phyloP scores from a whole-genome alignment of 768 basidiomycete genomes.

The Macrocybe gigantea region DNA sequence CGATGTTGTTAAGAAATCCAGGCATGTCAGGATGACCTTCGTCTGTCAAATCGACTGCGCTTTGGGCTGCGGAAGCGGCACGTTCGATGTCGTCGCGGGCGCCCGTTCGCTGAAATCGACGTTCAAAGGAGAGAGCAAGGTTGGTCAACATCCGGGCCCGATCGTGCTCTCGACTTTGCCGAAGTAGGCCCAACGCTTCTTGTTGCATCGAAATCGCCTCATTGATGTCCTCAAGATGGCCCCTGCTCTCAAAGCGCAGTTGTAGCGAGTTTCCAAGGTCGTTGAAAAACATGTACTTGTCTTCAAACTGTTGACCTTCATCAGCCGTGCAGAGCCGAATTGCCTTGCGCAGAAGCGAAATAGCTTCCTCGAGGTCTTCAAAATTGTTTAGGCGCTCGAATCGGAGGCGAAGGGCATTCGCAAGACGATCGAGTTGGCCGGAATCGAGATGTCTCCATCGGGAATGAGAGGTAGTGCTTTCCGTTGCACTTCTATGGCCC shows the following conservation, averaged over 20 bases:
- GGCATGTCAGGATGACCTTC: not conserved
- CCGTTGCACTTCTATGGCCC: constrained; percentile 3
- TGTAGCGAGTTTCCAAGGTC: constrained; percentile 8
- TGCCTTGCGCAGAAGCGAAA: constrained; percentile 4
- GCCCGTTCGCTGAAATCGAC: not conserved
- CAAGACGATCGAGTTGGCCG: constrained; percentile 12
- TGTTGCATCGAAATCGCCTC: constrained; percentile 5
- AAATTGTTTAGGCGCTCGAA: not conserved
- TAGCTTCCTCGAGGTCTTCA: constrained; percentile 14
- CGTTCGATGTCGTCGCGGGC: not conserved
- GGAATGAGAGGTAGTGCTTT: constrained; percentile 8
- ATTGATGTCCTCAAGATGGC: constrained; percentile 4
- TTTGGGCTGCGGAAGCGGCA: not conserved
- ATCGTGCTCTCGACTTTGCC: too few species aligned
- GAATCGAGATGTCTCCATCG: constrained; percentile 8
- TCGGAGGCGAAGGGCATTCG: constrained; percentile 2
- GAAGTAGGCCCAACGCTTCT: constrained; percentile 7
- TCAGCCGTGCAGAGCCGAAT: too few species aligned
- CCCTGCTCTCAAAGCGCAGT: constrained; percentile 10
- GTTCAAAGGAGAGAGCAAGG: constrained; percentile 5
- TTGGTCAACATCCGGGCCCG: not conserved
- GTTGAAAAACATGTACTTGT: not conserved
- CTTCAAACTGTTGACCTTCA: too few species aligned
- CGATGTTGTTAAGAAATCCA: constrained; percentile 8
- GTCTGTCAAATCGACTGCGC: not conserved